Evolutionary conservation across 129 eudicot genomes (phyloP).

Genomic region (Centella asiatica): DNA sequence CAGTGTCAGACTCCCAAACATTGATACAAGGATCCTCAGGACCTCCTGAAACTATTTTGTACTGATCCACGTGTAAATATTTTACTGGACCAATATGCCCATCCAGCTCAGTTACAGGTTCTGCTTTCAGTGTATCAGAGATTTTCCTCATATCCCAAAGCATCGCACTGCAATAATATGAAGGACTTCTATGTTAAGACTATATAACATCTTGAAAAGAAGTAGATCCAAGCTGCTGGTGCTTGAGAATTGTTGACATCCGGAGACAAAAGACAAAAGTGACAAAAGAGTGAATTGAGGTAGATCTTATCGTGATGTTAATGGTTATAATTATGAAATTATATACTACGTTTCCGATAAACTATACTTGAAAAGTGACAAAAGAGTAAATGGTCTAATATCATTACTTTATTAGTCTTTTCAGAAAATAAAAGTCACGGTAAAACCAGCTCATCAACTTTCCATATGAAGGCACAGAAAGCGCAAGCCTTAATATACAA

Average conservation of each 20-base stretch:
- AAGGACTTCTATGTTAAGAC: neutral
- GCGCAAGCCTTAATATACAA: neutral
- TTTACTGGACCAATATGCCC: constrained; percentile 69
- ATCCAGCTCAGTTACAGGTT: constrained; percentile 45
- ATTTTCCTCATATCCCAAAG: constrained; percentile 75
- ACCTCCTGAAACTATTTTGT: constrained; percentile 68
- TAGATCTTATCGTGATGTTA: no score
- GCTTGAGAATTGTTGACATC: no score
- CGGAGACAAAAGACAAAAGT: no score
- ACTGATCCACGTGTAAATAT: constrained; percentile 54
- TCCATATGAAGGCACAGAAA: neutral
- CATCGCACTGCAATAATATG: constrained; percentile 42
- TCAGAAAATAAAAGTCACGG: neutral
- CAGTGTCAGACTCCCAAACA: constrained; percentile 62
- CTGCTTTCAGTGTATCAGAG: constrained; percentile 20
- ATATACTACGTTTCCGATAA: no score
- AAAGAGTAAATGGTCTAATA: no score
- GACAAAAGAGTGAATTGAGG: no score
- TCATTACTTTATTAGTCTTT: no score
- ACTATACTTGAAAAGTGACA: no score
- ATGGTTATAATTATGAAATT: no score
- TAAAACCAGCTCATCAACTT: neutral
- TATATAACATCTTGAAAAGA: neutral
- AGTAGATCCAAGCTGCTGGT: neutral
- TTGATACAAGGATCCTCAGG: constrained; percentile 41